Evolutionary conservation across 1,284 basidiomycete genomes (phyloP), one percentile per base, ranked within the genome.

Genomic region (Sanghuangporus baumii): DNA sequence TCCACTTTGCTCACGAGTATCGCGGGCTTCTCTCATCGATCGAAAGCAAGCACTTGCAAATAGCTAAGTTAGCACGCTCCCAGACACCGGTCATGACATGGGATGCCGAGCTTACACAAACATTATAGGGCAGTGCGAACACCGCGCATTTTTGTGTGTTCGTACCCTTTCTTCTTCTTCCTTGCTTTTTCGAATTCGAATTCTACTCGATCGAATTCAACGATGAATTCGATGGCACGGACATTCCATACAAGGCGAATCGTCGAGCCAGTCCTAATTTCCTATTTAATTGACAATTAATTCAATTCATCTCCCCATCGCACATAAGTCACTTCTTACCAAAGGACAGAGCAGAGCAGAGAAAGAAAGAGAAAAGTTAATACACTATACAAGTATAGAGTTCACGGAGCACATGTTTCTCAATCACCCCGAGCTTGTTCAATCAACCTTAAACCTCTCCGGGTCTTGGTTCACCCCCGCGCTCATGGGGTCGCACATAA

Each of bases 391-490:
- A 18, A 57, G 40, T 36, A 14, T 41, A 59, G 47, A 54, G 57
- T 59, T 59, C 57, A 59, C 12, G 7, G 14, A 20, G 36, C 47
- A 34, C 47, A 51, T 40, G 57, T 38, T 51, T 59, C 48, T 23
- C 57, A 20, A 8, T 20, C 26, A 34, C 18, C 47, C 37, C 57
- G 57, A 59, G 57, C 57, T 59, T 59, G 57, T 59, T 38, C 48
- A n/a, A 26, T 14, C 48, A 59, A 59, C 57, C 57, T 59, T 59
- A 59, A 46, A 40, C 7, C 48, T 23, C 57, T 41, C 48, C 43
- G 31, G 41, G 26, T 8, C 50, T 51, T 51, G 50, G 50, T n/a
- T n/a, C n/a, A n/a, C n/a, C 55, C 26, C 26, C 31, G 5, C 23
- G 51, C 9, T 52, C 31, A 26, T 23, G 51, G 51, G 31, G 14